Evolutionary conservation across 164 flowering plant genomes (phyloP).

Genomic region (Sedum album): DNA sequence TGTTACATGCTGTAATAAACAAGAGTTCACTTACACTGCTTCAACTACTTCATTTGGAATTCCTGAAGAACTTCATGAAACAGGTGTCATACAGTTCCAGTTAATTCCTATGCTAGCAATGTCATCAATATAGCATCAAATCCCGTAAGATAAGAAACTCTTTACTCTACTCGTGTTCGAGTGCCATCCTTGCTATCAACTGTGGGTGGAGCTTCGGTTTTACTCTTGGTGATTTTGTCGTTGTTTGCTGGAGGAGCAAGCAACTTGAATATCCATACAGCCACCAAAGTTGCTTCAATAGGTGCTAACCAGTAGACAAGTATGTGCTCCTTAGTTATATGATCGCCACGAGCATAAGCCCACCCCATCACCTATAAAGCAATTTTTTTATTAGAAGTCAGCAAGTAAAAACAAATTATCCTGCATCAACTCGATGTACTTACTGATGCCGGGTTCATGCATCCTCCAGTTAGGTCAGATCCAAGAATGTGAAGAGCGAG

Average conservation of each 20-base stretch:
- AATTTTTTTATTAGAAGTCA: neutral
- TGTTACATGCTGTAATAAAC: neutral
- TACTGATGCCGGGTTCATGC: conserved; percentile 98
- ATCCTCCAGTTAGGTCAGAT: conserved; percentile 89
- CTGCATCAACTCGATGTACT: conserved; percentile 20
- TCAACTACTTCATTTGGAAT: no score
- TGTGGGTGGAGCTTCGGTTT: conserved; percentile 33
- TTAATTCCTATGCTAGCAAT: neutral
- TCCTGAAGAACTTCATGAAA: no score
- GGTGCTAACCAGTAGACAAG: no score
- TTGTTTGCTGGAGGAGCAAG: conserved; percentile 16
- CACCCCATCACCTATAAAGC: conserved; percentile 19
- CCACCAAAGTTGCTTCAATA: no score
- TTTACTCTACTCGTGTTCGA: neutral
- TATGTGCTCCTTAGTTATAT: no score
- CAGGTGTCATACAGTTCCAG: no score
- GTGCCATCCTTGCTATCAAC: neutral
- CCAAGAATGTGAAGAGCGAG: conserved; percentile 79
- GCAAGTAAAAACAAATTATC: neutral
- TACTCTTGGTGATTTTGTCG: conserved; percentile 22
- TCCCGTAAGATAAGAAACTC: neutral
- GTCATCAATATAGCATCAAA: neutral
- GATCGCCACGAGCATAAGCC: no score
- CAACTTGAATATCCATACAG: no score
- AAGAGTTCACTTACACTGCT: neutral